These are phyloP conservation scores for Chrysoporthe deuterocubensis DNA, from an alignment of 2,329 filamentous ascomycete species.

Conservation along the genomic window DNA sequence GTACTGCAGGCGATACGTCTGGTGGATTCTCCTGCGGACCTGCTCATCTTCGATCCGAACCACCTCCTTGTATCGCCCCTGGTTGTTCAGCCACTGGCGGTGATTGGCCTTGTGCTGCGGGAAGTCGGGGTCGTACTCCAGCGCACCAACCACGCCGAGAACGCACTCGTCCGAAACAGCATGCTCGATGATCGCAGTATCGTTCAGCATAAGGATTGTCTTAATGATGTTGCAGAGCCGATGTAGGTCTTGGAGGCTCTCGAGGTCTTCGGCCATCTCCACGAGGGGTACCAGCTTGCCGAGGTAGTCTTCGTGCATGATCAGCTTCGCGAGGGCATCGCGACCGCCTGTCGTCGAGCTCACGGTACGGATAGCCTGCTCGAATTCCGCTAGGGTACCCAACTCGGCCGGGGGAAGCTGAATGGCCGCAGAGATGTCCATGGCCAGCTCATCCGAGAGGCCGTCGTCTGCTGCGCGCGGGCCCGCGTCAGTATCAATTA, in stretches of 20 bases:
- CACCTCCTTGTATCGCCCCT: conserved; percentile 93
- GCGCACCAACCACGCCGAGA: conserved; percentile 87
- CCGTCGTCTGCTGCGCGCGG: conserved; percentile 69
- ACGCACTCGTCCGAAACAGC: conserved; percentile 89
- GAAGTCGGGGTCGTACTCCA: conserved; percentile 98
- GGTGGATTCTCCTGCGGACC: conserved; percentile 89
- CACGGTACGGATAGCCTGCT: conserved; percentile 79
- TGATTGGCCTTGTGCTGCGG: conserved; percentile 98
- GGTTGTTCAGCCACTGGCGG: conserved; percentile 85
- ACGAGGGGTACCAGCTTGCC: conserved; percentile 84
- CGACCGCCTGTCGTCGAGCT: conserved; percentile 76
- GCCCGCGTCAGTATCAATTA: background rate
- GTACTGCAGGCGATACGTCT: conserved; percentile 94
- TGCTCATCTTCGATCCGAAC: conserved; percentile 84
- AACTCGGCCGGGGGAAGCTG: conserved; percentile 79
- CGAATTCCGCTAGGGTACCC: conserved; percentile 82
- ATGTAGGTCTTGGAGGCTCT: conserved; percentile 85
- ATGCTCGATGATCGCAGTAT: conserved; percentile 91
- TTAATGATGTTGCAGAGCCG: conserved; percentile 98
- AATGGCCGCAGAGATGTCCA: conserved; percentile 73
- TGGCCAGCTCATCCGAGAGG: conserved; percentile 81
- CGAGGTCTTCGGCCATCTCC: conserved; percentile 85
- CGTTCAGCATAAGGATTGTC: conserved; percentile 90
- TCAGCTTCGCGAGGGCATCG: conserved; percentile 84
- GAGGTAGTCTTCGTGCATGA: conserved; percentile 86